Base-by-base conservation (phyloP, 495 filamentous ascomycete species). In the Talaromyces borbonicus region DNA sequence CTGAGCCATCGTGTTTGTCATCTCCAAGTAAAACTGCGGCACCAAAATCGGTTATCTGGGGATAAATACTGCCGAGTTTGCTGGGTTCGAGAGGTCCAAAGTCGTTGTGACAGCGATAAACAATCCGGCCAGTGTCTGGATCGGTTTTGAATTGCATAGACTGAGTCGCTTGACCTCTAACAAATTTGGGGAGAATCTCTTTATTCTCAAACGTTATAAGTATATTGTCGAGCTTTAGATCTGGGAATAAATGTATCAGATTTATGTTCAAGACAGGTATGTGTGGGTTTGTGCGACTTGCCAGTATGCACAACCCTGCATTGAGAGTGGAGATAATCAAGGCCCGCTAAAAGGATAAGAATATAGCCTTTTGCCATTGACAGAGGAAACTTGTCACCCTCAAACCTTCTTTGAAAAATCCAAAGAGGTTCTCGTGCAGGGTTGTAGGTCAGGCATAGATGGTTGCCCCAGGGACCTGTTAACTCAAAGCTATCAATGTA, bases 11-110 rank as follows among this genome's bases (percentile, higher is more conserved):
- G 49, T 15, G 27, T 35, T 32, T 25, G 14, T 26, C 33, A 18
- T 38, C 24, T 14, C 53, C 43, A 39, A 53, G 48, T 33, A 81
- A 81, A 59, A 81, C 75, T 1, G 84, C 83, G 7, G 87, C 68
- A 40, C 85, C 85, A 61, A 89, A 90, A 68, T 90, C 85, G 58
- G 83, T 85, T 48, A 90, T 87, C 65, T 87, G 87, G 47, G 53
- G 56, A 12, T 51, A 26, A 32, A 56, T 55, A 7, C 49, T 49
- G 29, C 41, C 46, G 31, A 46, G n/a, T 31, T 54, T 39, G 16
- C 35, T 48, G n/a, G 30, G 15, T 25, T 48, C 40, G 24, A 62
- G 36, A 40, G 38, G 46, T 8, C 62, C 61, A 46, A 63, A 66
- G 31, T 62, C 43, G 30, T 61, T 63, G 37, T 60, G 57, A 23